phyloP scores from a whole-genome alignment of 1,284 basidiomycete species.

The Ceratobasidium sp. region DNA sequence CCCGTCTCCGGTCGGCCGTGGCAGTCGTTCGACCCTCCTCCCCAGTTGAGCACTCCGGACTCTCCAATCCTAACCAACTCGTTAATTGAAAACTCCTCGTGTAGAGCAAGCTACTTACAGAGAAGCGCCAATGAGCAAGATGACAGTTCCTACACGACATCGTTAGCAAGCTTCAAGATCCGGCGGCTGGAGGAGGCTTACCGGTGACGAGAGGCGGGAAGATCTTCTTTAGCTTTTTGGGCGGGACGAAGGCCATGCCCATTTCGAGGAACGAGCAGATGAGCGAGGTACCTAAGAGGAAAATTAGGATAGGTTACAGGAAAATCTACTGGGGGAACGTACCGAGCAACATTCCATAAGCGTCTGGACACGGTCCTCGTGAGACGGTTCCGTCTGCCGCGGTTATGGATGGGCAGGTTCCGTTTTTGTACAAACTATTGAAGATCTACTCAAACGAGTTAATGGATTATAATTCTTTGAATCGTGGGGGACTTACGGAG shows the following conservation, averaged over 20 bases:
- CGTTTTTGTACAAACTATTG: slow-evolving; percentile 77
- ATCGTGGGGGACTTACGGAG: slow-evolving; percentile 59
- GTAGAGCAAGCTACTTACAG: neutral
- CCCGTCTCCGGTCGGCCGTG: slow-evolving; percentile 66
- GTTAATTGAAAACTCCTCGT: neutral
- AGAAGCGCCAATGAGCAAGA: slow-evolving; percentile 80
- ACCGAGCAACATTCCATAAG: slow-evolving; percentile 81
- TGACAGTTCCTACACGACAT: slow-evolving; percentile 65
- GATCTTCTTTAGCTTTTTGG: slow-evolving; percentile 69
- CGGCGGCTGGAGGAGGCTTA: slow-evolving; percentile 40
- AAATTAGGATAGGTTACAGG: neutral
- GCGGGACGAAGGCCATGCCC: slow-evolving; percentile 60
- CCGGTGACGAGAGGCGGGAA: slow-evolving; percentile 88
- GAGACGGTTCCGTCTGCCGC: slow-evolving; percentile 69
- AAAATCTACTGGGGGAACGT: slow-evolving; percentile 44
- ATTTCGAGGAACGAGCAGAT: slow-evolving; percentile 87
- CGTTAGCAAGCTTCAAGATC: neutral
- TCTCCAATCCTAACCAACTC: slow-evolving; percentile 60
- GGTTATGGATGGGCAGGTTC: slow-evolving; percentile 74
- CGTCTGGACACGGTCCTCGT: slow-evolving; percentile 77
- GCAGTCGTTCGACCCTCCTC: slow-evolving; percentile 81
- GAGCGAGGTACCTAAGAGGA: slow-evolving; percentile 70
- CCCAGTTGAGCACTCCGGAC: slow-evolving; percentile 84
- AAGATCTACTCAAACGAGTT: slow-evolving; percentile 60
- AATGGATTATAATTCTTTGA: neutral